phyloP scores from a whole-genome alignment of 805 yeast species.

The Saccharomycopsis fermentans region DNA sequence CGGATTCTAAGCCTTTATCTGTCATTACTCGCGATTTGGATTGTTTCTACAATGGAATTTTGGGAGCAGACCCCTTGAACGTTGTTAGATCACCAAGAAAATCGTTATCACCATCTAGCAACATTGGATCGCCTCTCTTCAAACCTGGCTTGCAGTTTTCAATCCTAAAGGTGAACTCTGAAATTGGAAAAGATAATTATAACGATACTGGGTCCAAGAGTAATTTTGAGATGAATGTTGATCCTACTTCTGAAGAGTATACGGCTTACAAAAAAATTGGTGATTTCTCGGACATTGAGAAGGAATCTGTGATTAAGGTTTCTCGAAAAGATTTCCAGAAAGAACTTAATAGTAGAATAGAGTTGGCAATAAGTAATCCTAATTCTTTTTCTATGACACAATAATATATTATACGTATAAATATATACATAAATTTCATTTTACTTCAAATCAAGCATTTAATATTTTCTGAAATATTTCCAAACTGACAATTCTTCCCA shows the following conservation, averaged over 20 bases:
- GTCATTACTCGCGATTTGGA: neutral
- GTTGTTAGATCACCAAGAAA: neutral
- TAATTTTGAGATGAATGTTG: neutral
- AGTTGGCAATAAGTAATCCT: neutral
- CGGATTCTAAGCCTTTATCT: neutral
- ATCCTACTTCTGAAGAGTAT: neutral
- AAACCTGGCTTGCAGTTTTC: neutral
- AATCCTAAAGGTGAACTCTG: neutral
- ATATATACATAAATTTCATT: neutral
- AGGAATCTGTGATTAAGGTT: neutral
- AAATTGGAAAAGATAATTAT: neutral
- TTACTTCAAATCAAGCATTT: neutral
- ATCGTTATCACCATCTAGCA: neutral
- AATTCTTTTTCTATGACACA: neutral
- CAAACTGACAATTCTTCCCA: slow-evolving; percentile 87
- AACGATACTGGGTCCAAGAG: neutral
- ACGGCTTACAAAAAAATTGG: neutral
- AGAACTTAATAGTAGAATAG: neutral
- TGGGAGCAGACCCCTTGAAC: neutral
- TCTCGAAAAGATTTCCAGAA: neutral
- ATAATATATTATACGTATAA: neutral
- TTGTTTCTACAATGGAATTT: neutral
- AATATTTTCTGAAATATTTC: slow-evolving; percentile 33
- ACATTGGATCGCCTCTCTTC: neutral
- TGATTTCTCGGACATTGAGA: neutral